Evolutionary conservation across 2,329 filamentous ascomycete genomes (phyloP), one percentile per base, ranked within the genome.

Genomic region (Berkeleyomyces basicola): DNA sequence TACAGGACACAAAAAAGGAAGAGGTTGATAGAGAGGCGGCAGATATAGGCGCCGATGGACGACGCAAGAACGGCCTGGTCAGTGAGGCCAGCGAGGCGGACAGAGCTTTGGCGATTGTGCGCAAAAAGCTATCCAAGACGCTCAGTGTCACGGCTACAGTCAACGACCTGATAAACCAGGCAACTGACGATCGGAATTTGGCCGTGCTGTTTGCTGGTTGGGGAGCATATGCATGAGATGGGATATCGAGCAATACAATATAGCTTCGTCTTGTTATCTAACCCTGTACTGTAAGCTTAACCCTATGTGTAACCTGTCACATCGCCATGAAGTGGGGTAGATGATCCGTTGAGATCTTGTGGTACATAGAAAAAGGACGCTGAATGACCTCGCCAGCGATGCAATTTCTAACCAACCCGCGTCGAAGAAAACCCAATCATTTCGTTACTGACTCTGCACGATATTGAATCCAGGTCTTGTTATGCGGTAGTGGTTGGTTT

Each of bases 111-210:
- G 89, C 90, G 63, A 87, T 97, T 31, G 93, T 99, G 63, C 84
- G 88, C 71, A 97, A 96, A 81, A 99, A 99, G 76, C 74, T 99
- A 67, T 88, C 87, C 66, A 96, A 96, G 78, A 91, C 88, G 2
- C 74, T 99, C 71, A 99, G 92, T 71, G 92, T 96, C 16, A 88
- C 87, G 62, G 95, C 93, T 2, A 96, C 90, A 11, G 93, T 99
- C 61, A 97, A 96, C 70, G 93, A 99, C 71, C 75, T 99, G 66
- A 99, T 99, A 67, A 93, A 96, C 71, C 88, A 95, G 74, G 92
- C 93, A 6, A 92, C 87, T 1, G 93, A 99, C 73, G 91, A 96
- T 75, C 82, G 82, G 67, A 96, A 99, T 71, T 72, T 99, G 69
- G 92, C 93, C 2, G 85, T 96, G 49, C 74, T 99, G 68, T 99